Percentiles rank a stretch among this genome's conserved stretches.
Evolutionary conservation across 495 filamentous ascomycete species (phyloP).

Genomic region (Trichoderma virens): DNA sequence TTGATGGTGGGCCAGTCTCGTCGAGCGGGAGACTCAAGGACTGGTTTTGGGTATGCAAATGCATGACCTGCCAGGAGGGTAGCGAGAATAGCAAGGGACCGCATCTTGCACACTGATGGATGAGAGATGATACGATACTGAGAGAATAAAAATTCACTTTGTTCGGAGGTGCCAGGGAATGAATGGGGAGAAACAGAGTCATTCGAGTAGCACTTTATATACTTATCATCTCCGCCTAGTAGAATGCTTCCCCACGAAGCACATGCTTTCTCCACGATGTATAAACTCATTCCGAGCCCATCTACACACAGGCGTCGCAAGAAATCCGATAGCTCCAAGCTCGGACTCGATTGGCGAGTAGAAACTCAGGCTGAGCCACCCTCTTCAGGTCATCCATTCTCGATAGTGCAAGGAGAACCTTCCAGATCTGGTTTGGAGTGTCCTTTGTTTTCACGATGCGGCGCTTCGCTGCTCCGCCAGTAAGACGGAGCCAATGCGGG

Average conservation of each 20-base stretch:
- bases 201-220: background rate
- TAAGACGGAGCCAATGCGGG: slow-evolving; percentile 4
- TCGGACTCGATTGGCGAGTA: slow-evolving; percentile 1
- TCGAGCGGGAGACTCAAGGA: background rate
- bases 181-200: background rate
- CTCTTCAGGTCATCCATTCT: background rate
- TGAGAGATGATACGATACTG: background rate
- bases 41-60: slow-evolving; percentile 2
- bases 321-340: background rate
- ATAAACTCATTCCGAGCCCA: no score
- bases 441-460: background rate
- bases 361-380: background rate
- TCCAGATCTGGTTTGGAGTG: background rate
- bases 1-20: background rate
- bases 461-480: background rate
- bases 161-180: background rate
- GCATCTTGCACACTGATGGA: background rate
- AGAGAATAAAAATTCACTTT: background rate
- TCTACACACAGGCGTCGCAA: no score
- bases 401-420: background rate
- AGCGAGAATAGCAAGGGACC: background rate
- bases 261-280: slow-evolving; percentile 2
- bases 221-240: background rate
- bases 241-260: background rate
- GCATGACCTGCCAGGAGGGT: background rate